phyloP scores from a whole-genome alignment of 257 asterid genomes.

The Orobanche coerulescens region DNA sequence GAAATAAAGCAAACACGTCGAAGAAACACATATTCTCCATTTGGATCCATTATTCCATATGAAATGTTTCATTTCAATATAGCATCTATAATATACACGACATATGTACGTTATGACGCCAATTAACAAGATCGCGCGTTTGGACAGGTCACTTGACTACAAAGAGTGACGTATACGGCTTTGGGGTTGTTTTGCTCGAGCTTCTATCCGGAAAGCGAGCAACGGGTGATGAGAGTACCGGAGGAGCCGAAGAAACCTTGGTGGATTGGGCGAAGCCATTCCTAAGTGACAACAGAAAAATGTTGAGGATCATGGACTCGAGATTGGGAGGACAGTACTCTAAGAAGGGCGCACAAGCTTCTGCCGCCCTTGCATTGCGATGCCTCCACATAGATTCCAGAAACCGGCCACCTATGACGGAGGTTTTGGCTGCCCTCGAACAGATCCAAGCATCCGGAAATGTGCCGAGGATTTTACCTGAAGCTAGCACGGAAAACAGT shows the following conservation, averaged over 20 bases:
- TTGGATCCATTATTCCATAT: too few relatives aligned
- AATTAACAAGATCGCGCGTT: not conserved
- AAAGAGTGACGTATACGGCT: constrained; percentile 50
- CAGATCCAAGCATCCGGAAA: constrained; percentile 24
- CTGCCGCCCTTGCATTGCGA: constrained; percentile 32
- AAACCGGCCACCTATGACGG: constrained; percentile 40
- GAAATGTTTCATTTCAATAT: not conserved
- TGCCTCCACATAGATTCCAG: constrained; percentile 38
- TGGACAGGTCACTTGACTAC: constrained; percentile 42
- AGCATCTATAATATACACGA: too few relatives aligned
- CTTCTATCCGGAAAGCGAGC: constrained; percentile 53
- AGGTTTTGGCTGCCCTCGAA: constrained; percentile 33
- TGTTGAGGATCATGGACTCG: constrained; percentile 50
- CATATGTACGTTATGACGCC: too few relatives aligned
- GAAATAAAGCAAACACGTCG: too few relatives aligned
- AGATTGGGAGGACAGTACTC: constrained; percentile 53
- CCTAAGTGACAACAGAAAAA: constrained; percentile 36
- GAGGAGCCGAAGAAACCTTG: constrained; percentile 45
- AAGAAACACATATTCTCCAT: too few relatives aligned
- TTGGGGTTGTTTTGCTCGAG: constrained; percentile 44
- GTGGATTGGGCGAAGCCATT: constrained; percentile 57
- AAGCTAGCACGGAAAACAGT: constrained; percentile 4
- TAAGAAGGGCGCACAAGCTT: constrained; percentile 43
- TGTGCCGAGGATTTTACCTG: constrained; percentile 6
- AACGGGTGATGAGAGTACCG: constrained; percentile 40